phyloP scores from a whole-genome alignment of 352 stramenopile species.

The Phytophthora tentaculata region DNA sequence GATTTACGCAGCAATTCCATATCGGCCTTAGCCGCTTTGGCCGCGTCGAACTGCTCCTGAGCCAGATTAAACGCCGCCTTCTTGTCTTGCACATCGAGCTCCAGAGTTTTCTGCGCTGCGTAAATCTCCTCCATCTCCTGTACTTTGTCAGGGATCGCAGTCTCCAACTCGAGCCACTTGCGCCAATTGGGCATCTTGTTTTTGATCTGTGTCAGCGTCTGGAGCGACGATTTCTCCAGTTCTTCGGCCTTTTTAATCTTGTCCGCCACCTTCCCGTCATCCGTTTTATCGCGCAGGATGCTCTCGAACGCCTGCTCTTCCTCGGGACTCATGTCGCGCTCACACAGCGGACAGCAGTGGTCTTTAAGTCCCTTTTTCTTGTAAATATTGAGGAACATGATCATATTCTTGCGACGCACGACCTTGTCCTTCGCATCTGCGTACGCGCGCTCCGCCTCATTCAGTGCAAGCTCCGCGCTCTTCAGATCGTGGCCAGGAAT shows the following conservation, averaged over 20 bases:
- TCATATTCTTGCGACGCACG: constrained; percentile 78
- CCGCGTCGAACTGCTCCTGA: constrained; percentile 45
- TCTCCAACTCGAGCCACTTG: constrained; percentile 64
- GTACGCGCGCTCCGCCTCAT: constrained; percentile 65
- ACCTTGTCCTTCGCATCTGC: constrained; percentile 87
- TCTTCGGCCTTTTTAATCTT: constrained; percentile 78
- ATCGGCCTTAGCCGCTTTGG: constrained; percentile 37
- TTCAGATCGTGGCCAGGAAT: constrained; percentile 48
- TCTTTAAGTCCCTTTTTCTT: constrained; percentile 86
- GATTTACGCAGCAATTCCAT: constrained; percentile 41
- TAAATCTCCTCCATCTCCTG: constrained; percentile 60
- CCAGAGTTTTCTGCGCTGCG: constrained; percentile 45
- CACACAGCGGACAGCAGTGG: constrained; percentile 79
- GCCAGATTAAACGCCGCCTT: constrained; percentile 22
- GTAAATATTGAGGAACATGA: constrained; percentile 86
- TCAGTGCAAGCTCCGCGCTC: constrained; percentile 56
- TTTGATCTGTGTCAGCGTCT: constrained; percentile 69
- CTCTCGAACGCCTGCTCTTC: constrained; percentile 68
- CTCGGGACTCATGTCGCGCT: constrained; percentile 57
- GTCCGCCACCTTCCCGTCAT: constrained; percentile 74
- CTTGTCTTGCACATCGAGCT: constrained; percentile 64
- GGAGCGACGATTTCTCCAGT: constrained; percentile 47
- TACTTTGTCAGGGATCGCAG: constrained; percentile 52
- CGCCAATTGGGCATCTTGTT: constrained; percentile 69
- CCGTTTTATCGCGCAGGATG: constrained; percentile 78